These are phyloP conservation scores for Cyanidium caldarium DNA, from an alignment of 23 red algal genomes.

Conservation along the genomic window DNA sequence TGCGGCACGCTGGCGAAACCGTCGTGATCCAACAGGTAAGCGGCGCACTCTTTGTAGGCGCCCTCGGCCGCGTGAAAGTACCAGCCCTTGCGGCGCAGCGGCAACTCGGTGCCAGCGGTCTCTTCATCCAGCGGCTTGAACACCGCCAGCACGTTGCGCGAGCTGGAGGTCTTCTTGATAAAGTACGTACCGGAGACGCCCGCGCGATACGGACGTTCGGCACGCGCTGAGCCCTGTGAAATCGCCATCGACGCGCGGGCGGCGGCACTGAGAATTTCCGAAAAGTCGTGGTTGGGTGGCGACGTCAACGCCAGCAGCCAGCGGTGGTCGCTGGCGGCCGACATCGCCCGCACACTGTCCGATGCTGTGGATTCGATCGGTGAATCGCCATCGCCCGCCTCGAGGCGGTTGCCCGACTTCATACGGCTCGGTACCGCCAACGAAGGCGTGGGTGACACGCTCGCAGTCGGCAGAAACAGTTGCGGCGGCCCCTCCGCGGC, in stretches of 20 bases:
- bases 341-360: too few relatives aligned
- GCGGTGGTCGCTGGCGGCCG: too few relatives aligned
- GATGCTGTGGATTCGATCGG: too few relatives aligned
- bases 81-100: constrained; percentile 5
- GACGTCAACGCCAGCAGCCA: too few relatives aligned
- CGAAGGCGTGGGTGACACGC: too few relatives aligned
- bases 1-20: constrained; percentile 72
- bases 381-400: too few relatives aligned
- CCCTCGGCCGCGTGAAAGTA: constrained; percentile 60
- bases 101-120: constrained; percentile 31
- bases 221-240: background rate
- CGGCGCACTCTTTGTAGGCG: constrained; percentile 76
- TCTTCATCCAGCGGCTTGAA: constrained; percentile 90
- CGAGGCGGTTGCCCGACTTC: too few relatives aligned
- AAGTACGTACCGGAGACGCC: constrained; percentile 91
- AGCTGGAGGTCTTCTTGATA: constrained; percentile 19
- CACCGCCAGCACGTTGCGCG: constrained; percentile 25
- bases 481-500: too few relatives aligned
- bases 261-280: background rate
- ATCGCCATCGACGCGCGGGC: background rate
- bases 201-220: constrained; percentile 49
- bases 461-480: too few relatives aligned
- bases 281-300: too few relatives aligned
- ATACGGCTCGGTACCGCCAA: too few relatives aligned
- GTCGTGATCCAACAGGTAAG: constrained; percentile 89